A percentile compares a stretch with the other conserved stretches of the same genome.
Evolutionary conservation across 805 yeast genomes (phyloP).

Genomic region (Candida tibetensis): DNA sequence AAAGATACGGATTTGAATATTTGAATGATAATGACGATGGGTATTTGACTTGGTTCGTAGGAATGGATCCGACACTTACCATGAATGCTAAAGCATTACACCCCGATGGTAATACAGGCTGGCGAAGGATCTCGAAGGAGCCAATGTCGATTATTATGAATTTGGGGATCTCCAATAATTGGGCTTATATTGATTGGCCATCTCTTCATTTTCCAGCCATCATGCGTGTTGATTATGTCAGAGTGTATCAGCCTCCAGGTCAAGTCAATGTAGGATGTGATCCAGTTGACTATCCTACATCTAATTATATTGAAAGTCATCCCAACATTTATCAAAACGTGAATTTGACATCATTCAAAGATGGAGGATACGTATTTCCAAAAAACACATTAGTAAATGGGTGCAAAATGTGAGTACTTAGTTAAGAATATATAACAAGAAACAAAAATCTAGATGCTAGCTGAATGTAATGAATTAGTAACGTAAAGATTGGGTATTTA

Average conservation of each 20-base stretch:
- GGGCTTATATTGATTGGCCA: slow-evolving; percentile 40
- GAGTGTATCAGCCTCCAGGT: slow-evolving; percentile 84
- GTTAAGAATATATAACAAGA: no score
- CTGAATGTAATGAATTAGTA: no score
- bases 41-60: slow-evolving; percentile 84
- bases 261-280: slow-evolving; percentile 71
- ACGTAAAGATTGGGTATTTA: no score
- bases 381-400: slow-evolving; percentile 7
- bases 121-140: slow-evolving; percentile 80
- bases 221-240: slow-evolving; percentile 78
- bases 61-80: slow-evolving; percentile 73
- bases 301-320: slow-evolving; percentile 75
- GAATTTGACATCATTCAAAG: slow-evolving; percentile 72
- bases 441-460: no score
- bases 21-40: slow-evolving; percentile 65
- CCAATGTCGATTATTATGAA: slow-evolving; percentile 52
- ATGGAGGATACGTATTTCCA: slow-evolving; percentile 56
- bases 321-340: slow-evolving; percentile 62
- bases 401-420: slow-evolving; percentile 4
- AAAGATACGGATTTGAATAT: slow-evolving; percentile 76
- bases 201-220: slow-evolving; percentile 71
- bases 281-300: slow-evolving; percentile 81
- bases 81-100: slow-evolving; percentile 71
- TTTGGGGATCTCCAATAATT: slow-evolving; percentile 38
- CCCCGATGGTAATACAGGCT: slow-evolving; percentile 87